phyloP scores from a whole-genome alignment of 768 basidiomycete genomes.

The Mycena belliarum region DNA sequence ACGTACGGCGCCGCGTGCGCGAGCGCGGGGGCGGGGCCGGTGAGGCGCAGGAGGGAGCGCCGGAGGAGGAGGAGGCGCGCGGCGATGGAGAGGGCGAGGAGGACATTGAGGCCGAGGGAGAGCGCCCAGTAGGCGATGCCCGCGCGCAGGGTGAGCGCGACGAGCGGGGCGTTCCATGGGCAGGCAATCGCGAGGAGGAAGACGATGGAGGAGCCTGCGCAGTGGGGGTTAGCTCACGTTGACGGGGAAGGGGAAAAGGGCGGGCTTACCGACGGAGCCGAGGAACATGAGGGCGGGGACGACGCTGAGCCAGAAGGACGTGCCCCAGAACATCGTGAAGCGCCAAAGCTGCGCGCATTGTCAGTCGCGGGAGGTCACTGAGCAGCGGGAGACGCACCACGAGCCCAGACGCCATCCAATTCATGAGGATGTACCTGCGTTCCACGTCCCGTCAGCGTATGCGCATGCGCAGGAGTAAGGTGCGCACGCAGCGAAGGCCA shows the following conservation, averaged over 20 bases:
- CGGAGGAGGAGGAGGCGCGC: constrained; percentile 28
- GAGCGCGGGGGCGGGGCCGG: not conserved
- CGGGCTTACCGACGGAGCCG: constrained; percentile 10
- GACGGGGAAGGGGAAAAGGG: too few species aligned
- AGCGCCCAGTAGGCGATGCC: constrained; percentile 28
- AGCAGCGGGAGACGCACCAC: constrained; percentile 19
- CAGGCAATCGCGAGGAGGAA: not conserved
- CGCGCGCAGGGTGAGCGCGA: too few species aligned
- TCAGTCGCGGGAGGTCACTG: too few species aligned
- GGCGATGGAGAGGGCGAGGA: constrained; percentile 34
- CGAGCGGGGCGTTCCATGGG: too few species aligned
- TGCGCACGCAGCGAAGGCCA: constrained; percentile 19
- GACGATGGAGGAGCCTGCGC: not conserved
- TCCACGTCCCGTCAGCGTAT: too few species aligned
- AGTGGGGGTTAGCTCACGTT: not conserved
- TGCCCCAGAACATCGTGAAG: constrained; percentile 10
- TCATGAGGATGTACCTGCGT: constrained; percentile 28
- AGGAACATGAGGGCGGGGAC: constrained; percentile 11
- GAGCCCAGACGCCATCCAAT: constrained; percentile 29
- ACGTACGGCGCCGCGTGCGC: not conserved
- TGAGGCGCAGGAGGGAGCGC: not conserved
- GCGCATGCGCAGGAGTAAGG: too few species aligned
- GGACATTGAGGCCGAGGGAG: constrained; percentile 33
- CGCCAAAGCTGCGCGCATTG: constrained; percentile 24
- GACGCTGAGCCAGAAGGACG: constrained; percentile 1